Conservation (phyloP, 352 stramenopile species). For the Paralagenidium karlingii region DNA sequence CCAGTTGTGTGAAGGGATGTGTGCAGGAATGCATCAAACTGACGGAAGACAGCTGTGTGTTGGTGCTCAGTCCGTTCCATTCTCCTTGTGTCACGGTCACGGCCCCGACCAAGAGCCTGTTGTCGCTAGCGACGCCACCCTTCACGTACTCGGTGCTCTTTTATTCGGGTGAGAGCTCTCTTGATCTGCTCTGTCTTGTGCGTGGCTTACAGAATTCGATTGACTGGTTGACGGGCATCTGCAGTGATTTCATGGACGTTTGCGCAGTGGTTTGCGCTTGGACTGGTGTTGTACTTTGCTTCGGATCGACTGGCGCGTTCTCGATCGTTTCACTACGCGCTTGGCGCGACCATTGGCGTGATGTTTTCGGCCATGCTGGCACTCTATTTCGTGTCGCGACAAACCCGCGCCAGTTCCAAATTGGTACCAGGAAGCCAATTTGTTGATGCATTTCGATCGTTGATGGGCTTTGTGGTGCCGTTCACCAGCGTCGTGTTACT, state of each 20-base stretch:
- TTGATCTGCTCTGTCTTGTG: conserved; percentile 40
- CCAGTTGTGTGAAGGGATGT: conserved; percentile 61
- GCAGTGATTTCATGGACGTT: conserved; percentile 54
- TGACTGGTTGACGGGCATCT: background rate
- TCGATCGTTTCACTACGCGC: conserved; percentile 64
- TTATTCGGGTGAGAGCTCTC: conserved; percentile 63
- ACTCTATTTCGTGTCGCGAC: conserved; percentile 68
- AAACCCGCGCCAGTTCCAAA: conserved; percentile 50
- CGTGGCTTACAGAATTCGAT: background rate
- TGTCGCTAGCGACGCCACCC: conserved; percentile 24
- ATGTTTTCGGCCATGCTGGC: conserved; percentile 66
- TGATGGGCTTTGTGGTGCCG: conserved; percentile 58
- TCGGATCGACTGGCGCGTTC: conserved; percentile 44
- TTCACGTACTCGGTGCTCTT: conserved; percentile 44
- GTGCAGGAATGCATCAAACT: conserved; percentile 27
- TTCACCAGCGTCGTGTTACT: conserved; percentile 70
- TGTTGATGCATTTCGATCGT: conserved; percentile 46
- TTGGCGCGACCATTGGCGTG: conserved; percentile 52
- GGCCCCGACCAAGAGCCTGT: conserved; percentile 35
- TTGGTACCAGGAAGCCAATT: conserved; percentile 60
- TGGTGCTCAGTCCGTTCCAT: conserved; percentile 63
- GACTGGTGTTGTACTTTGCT: conserved; percentile 55
- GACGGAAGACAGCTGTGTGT: conserved; percentile 21
- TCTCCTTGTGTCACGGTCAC: conserved; percentile 64
- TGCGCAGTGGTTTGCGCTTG: conserved; percentile 62